Evolutionary conservation across 2,329 filamentous ascomycete genomes (phyloP).

Genomic region (Botryosphaeria dothidea): DNA sequence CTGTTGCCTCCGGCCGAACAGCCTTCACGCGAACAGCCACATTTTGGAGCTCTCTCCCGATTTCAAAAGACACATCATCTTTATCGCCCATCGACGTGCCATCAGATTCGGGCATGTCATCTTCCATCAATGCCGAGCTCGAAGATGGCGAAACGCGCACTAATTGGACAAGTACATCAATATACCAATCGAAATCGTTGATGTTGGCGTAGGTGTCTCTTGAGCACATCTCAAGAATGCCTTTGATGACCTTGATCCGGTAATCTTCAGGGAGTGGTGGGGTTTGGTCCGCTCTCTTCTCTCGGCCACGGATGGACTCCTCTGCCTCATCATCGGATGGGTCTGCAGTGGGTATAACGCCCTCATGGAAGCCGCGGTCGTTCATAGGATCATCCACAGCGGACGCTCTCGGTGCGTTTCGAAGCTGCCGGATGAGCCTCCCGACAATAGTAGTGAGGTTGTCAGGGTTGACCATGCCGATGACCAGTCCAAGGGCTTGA

Average conservation of each 20-base stretch:
- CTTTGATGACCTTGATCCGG: conserved; percentile 74
- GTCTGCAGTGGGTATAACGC: conserved; percentile 53
- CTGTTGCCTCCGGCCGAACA: conserved; percentile 76
- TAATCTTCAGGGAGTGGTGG: conserved; percentile 83
- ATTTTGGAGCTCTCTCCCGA: conserved; percentile 85
- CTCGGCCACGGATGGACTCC: conserved; percentile 53
- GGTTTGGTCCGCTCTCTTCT: conserved; percentile 50
- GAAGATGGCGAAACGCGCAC: conserved; percentile 66
- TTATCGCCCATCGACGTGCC: conserved; percentile 17
- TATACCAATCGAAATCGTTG: conserved; percentile 95
- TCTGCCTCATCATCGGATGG: conserved; percentile 60
- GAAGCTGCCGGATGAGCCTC: conserved; percentile 81
- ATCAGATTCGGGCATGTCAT: conserved; percentile 24
- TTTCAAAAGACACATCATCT: conserved; percentile 62
- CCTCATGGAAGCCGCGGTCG: conserved; percentile 46
- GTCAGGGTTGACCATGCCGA: conserved; percentile 89
- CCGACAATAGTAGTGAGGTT: conserved; percentile 84
- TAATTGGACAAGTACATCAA: conserved; percentile 84
- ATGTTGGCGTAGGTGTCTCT: conserved; percentile 84
- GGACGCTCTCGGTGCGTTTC: conserved; percentile 62
- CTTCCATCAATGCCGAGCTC: conserved; percentile 6
- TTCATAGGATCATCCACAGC: conserved; percentile 46
- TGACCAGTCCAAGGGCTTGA: conserved; percentile 86
- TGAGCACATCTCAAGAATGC: conserved; percentile 87
- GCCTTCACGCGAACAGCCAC: conserved; percentile 89